Evolutionary conservation across 2,329 filamentous ascomycete species (phyloP).

Genomic region (Cladobotryum mycophilum): DNA sequence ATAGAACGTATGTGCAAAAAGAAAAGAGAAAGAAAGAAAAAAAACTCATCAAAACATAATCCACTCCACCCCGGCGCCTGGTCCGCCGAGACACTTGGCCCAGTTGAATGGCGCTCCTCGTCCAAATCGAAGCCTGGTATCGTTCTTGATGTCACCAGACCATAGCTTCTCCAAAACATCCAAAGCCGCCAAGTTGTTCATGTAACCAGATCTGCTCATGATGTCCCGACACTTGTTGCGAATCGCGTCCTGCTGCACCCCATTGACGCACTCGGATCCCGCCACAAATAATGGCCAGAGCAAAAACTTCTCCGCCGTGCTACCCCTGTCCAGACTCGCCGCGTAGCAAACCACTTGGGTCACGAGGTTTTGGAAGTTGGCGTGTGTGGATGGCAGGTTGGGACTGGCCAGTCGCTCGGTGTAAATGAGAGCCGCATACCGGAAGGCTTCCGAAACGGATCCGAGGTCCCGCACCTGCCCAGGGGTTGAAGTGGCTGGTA

Average conservation of each 20-base stretch:
- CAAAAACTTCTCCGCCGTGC: conserved; percentile 76
- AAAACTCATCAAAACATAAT: conserved; percentile 52
- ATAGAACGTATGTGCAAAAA: no score
- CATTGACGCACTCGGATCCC: conserved; percentile 81
- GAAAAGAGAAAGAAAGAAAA: no score
- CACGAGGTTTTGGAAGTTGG: conserved; percentile 77
- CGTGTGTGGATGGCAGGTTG: conserved; percentile 62
- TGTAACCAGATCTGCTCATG: conserved; percentile 82
- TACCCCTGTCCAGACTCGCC: conserved; percentile 65
- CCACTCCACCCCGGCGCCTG: conserved; percentile 55
- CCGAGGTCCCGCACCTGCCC: conserved; percentile 67
- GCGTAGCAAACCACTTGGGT: conserved; percentile 79
- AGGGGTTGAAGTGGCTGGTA: conserved; percentile 45
- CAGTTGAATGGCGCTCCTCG: conserved; percentile 50
- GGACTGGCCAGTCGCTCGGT: conserved; percentile 81
- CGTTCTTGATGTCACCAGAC: conserved; percentile 47
- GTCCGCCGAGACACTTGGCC: conserved; percentile 51
- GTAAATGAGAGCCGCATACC: conserved; percentile 82
- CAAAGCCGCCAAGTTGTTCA: conserved; percentile 83
- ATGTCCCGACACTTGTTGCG: conserved; percentile 78
- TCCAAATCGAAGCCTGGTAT: conserved; percentile 28
- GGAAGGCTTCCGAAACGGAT: conserved; percentile 84
- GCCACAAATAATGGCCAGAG: conserved; percentile 91
- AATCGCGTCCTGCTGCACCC: conserved; percentile 71
- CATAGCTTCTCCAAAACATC: conserved; percentile 83